These are phyloP conservation scores for Thecaphora frezii DNA, from an alignment of 1,284 basidiomycete genomes.

Conservation along the genomic window DNA sequence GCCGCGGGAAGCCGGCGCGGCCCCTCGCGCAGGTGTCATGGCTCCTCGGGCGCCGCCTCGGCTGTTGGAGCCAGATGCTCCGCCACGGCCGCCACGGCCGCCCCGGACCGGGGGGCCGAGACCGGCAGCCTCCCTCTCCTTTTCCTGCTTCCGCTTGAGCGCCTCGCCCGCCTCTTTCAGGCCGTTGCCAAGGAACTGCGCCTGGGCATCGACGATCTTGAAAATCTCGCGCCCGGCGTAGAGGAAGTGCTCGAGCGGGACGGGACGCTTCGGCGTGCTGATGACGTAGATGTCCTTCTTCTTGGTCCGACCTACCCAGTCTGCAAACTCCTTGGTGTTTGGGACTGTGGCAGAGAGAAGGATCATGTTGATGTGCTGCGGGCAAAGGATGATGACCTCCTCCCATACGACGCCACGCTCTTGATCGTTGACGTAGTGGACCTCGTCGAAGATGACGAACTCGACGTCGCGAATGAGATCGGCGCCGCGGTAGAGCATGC, in stretches of 20 bases:
- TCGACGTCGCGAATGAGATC: slow-evolving; percentile 98
- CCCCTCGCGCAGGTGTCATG: slow-evolving; percentile 53
- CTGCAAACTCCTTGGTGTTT: slow-evolving; percentile 96
- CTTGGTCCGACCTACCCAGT: slow-evolving; percentile 99
- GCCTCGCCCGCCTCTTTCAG: slow-evolving; percentile 82
- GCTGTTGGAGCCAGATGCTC: slow-evolving; percentile 28
- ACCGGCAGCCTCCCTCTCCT: slow-evolving; percentile 86
- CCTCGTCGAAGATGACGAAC: slow-evolving; percentile 99
- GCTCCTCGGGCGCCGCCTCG: slow-evolving; percentile 29
- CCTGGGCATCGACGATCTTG: slow-evolving; percentile 85
- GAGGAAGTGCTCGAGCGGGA: slow-evolving; percentile 93
- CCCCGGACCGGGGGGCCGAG: slow-evolving; percentile 70
- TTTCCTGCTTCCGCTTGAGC: slow-evolving; percentile 89
- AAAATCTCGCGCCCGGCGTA: slow-evolving; percentile 88
- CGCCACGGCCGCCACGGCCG: slow-evolving; percentile 58
- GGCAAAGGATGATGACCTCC: slow-evolving; percentile 83
- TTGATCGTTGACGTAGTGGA: slow-evolving; percentile 98
- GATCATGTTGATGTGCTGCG: slow-evolving; percentile 62
- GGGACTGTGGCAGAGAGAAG: slow-evolving; percentile 96
- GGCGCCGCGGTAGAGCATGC: slow-evolving; percentile 80
- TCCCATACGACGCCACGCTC: slow-evolving; percentile 99
- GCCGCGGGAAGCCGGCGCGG: slow-evolving; percentile 56
- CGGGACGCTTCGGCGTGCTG: slow-evolving; percentile 91
- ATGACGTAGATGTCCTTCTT: slow-evolving; percentile 99
- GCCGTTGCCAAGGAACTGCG: slow-evolving; percentile 67